Percentiles rank a stretch among this genome's conserved stretches.
These are phyloP conservation scores for Poterioochromonas sp. DNA, from an alignment of 352 stramenopile species.

Conservation along the genomic window DNA sequence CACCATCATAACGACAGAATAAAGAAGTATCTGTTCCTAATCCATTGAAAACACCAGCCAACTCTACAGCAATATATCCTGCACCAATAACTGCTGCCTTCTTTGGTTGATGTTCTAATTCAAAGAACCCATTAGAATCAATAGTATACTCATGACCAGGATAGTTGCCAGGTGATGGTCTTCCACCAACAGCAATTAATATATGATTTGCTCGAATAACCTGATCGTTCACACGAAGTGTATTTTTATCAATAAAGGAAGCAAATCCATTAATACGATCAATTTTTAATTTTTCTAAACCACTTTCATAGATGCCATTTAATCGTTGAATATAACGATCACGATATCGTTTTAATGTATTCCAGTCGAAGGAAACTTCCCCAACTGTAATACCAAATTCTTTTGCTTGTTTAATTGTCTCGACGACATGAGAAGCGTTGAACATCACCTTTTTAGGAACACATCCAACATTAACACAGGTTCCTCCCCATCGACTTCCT, in stretches of 20 bases:
- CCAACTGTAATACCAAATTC: conserved; percentile 52
- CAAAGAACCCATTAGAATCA: conserved; percentile 91
- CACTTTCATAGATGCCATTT: conserved; percentile 90
- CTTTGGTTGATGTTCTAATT: conserved; percentile 75
- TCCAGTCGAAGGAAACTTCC: conserved; percentile 70
- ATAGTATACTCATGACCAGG: conserved; percentile 79
- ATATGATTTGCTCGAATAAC: conserved; percentile 73
- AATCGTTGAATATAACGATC: conserved; percentile 87
- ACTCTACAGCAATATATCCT: conserved; percentile 96
- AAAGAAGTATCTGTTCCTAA: conserved; percentile 75
- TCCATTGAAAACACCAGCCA: conserved; percentile 86
- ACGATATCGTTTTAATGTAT: conserved; percentile 74
- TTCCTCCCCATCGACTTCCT: conserved; percentile 75
- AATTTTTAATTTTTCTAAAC: conserved; percentile 78
- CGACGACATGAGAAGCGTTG: conserved; percentile 68
- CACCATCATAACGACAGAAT: conserved; percentile 53
- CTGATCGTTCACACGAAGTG: conserved; percentile 68
- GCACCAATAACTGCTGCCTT: conserved; percentile 89
- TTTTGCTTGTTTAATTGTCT: conserved; percentile 50
- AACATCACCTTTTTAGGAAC: conserved; percentile 99
- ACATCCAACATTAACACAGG: conserved; percentile 90
- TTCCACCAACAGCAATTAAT: conserved; percentile 83
- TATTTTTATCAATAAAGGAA: conserved; percentile 67
- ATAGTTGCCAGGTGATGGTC: conserved; percentile 60
- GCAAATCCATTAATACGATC: conserved; percentile 57